These are phyloP conservation scores for Plectosphaerella plurivora DNA, from an alignment of 2,329 filamentous ascomycete species.

Conservation along the genomic window DNA sequence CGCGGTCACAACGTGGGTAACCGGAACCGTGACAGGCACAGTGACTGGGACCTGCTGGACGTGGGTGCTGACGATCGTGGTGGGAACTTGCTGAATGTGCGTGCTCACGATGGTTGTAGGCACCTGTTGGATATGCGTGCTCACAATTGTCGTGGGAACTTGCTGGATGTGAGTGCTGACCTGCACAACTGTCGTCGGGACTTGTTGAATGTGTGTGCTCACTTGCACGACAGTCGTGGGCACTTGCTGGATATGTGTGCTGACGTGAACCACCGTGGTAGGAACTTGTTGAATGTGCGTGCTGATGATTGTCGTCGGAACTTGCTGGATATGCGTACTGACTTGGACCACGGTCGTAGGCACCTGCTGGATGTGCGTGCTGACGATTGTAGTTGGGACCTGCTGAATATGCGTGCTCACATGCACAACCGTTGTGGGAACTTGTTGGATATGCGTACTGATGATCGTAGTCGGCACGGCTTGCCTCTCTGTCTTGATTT, in stretches of 20 bases:
- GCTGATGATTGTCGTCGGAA: slow-evolving; percentile 2
- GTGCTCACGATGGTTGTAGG: slow-evolving; percentile 3
- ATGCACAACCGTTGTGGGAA: slow-evolving; percentile 3
- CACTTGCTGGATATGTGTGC: slow-evolving; percentile 3
- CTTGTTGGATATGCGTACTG: slow-evolving; percentile 3
- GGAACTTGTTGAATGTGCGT: slow-evolving; percentile 6
- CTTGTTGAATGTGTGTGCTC: slow-evolving; percentile 5
- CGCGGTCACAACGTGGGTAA: slow-evolving; percentile 1
- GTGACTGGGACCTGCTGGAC: not conserved
- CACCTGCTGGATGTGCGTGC: not conserved
- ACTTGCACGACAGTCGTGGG: slow-evolving; percentile 3
- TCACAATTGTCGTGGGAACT: slow-evolving; percentile 4
- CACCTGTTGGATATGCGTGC: slow-evolving; percentile 2
- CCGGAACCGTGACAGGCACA: slow-evolving; percentile 4
- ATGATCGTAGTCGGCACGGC: slow-evolving; percentile 7
- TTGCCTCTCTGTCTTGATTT: slow-evolving; percentile 4
- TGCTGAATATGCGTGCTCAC: slow-evolving; percentile 3
- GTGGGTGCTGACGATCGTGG: slow-evolving; percentile 3
- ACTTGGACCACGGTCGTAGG: slow-evolving; percentile 1
- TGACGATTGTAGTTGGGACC: slow-evolving; percentile 4
- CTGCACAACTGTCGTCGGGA: slow-evolving; percentile 4
- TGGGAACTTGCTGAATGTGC: slow-evolving; percentile 6
- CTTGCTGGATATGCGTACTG: not conserved
- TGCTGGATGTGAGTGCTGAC: slow-evolving; percentile 4
- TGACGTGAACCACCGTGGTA: slow-evolving; percentile 4